Evolutionary conservation across 306 rosid species (phyloP).

Genomic region (Rosa multiflora): DNA sequence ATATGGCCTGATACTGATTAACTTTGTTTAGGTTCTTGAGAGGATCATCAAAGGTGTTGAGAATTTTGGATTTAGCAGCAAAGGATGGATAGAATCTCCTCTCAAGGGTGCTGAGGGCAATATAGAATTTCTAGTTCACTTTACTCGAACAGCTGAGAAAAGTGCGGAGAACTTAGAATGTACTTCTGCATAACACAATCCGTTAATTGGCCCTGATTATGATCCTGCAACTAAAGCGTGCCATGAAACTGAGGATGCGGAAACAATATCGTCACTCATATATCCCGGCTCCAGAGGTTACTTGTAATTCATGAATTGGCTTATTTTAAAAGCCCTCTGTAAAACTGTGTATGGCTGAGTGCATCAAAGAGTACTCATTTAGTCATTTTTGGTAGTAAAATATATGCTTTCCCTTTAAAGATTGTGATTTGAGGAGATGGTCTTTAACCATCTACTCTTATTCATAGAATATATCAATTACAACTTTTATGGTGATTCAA

Average conservation of each 20-base stretch:
- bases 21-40: conserved; percentile 63
- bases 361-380: not conserved
- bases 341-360: not conserved
- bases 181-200: not conserved
- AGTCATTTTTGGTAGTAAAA: not conserved
- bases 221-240: not conserved
- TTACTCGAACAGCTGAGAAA: conserved; percentile 36
- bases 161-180: not conserved
- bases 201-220: not conserved
- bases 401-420: not conserved
- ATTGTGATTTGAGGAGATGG: not conserved
- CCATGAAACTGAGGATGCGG: not conserved
- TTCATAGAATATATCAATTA: not conserved
- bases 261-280: not conserved
- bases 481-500: conserved; percentile 22
- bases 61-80: conserved; percentile 67
- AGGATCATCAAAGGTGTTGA: conserved; percentile 80
- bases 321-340: not conserved
- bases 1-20: not conserved
- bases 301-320: not conserved
- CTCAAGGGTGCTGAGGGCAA: conserved; percentile 95
- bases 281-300: not conserved
- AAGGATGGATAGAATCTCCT: conserved; percentile 91
- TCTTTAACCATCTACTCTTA: not conserved
- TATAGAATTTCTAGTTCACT: conserved; percentile 82